phyloP scores from a whole-genome alignment of 163 green algal species.

The Trebouxia gelatinosa region DNA sequence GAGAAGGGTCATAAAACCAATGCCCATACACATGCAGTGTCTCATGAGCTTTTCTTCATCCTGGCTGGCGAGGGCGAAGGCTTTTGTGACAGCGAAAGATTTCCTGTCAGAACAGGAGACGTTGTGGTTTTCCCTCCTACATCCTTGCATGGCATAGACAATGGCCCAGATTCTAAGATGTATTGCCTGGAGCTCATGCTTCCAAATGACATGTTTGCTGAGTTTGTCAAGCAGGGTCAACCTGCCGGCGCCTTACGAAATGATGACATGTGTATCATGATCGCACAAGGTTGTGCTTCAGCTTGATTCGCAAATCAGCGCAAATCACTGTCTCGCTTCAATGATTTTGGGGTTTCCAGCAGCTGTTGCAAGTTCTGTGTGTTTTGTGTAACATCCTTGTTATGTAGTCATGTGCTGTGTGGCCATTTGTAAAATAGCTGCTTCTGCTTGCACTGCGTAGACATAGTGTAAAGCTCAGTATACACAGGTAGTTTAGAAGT shows the following conservation, averaged over 20 bases:
- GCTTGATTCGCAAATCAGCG: not conserved
- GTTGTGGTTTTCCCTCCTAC: slow-evolving; percentile 54
- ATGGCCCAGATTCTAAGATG: slow-evolving; percentile 34
- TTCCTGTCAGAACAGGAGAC: slow-evolving; percentile 45
- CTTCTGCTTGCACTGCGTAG: too few relatives aligned
- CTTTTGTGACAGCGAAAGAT: slow-evolving; percentile 46
- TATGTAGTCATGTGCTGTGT: too few relatives aligned
- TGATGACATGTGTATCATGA: slow-evolving; percentile 58
- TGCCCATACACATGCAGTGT: slow-evolving; percentile 51
- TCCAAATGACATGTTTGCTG: slow-evolving; percentile 65
- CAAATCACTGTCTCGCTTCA: too few relatives aligned
- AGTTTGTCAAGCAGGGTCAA: slow-evolving; percentile 50
- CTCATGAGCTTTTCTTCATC: slow-evolving; percentile 62
- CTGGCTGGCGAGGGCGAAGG: slow-evolving; percentile 41
- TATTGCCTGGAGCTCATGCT: slow-evolving; percentile 66
- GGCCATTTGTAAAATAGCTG: too few relatives aligned
- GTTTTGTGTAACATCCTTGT: too few relatives aligned
- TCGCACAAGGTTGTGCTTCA: slow-evolving; percentile 47
- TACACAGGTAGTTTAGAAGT: too few relatives aligned
- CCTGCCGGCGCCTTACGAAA: slow-evolving; percentile 36
- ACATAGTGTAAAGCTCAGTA: too few relatives aligned
- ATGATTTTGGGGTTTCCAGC: too few relatives aligned
- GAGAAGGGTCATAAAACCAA: slow-evolving; percentile 51
- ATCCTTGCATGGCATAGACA: slow-evolving; percentile 59
- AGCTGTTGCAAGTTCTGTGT: too few relatives aligned